Evolutionary conservation across 805 yeast genomes (phyloP).

Genomic region (Blastobotrys attinorum): DNA sequence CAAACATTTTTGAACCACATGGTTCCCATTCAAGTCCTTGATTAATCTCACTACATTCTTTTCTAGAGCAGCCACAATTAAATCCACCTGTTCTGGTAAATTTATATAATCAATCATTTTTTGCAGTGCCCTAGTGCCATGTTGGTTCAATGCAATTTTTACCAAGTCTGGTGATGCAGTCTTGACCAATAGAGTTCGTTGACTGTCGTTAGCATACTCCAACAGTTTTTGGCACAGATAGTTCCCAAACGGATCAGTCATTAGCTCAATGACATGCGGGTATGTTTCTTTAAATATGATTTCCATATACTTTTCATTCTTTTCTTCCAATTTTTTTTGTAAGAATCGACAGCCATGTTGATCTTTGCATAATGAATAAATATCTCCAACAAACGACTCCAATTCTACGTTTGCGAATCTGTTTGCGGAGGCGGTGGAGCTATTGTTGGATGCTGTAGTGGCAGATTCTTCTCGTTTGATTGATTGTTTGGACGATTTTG

Average conservation of each 20-base stretch:
- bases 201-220: conserved; percentile 63
- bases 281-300: conserved; percentile 76
- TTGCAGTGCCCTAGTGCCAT: conserved; percentile 94
- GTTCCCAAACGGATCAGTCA: conserved; percentile 92
- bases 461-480: neutral
- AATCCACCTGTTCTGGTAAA: conserved; percentile 60
- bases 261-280: conserved; percentile 70
- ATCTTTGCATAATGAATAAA: conserved; percentile 79
- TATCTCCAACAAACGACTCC: conserved; percentile 45
- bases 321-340: conserved; percentile 72
- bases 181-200: conserved; percentile 59
- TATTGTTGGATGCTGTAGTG: neutral
- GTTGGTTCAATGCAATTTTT: conserved; percentile 81
- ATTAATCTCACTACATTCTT: conserved; percentile 73
- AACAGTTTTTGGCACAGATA: conserved; percentile 85
- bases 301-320: conserved; percentile 24
- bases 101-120: conserved; percentile 78
- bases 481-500: neutral
- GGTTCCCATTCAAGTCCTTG: conserved; percentile 91
- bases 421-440: conserved; percentile 3
- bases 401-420: conserved; percentile 36
- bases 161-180: conserved; percentile 69
- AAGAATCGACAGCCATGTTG: conserved; percentile 94
- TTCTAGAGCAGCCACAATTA: conserved; percentile 51
- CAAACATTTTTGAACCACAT: conserved; percentile 88